Evolutionary conservation across 208 protist species (phyloP), one percentile per base, ranked within the genome.

Genomic region (Naegleria fowleri): DNA sequence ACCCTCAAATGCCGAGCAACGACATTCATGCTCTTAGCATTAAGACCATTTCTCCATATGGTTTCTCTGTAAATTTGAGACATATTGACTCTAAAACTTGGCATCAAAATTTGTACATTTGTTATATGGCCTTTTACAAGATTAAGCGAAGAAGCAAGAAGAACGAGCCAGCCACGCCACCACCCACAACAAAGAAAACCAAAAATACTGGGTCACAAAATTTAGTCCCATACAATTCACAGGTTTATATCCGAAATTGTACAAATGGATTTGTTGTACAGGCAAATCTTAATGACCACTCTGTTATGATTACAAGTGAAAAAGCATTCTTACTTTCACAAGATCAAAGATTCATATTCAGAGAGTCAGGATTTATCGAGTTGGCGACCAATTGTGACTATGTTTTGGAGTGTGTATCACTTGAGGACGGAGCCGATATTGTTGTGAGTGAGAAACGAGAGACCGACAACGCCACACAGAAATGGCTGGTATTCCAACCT

Each of bases 311-410:
- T 22, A 39, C 13, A 13, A 51, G 39, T 48, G 39, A 86, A 86
- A 86, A 86, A 38, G 16, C 40, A 19, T 86, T 86, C 11, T n/a
- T 86, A 16, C 15, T 48, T 38, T 86, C 83, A 38, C 83, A 86
- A n/a, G 11, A 40, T 48, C 83, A 86, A 48, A 86, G 83, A 48
- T 86, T 86, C 48, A 86, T 86, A n/a, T 48, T 86, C 41, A 86
- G 39, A 86, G 83, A 86, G 15, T 40, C 33, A 43, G 83, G 83
- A 51, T 86, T 86, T 48, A 39, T 86, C 16, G 83, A 86, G 29
- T 43, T 40, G 16, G 7, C 83, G 5, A 13, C n/a, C 5, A 48
- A 86, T 86, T 48, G 36, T 43, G 38, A 39, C n/a, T 86, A 51
- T 86, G 83, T 86, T 4, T 86, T 86, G 25, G 83, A 86, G 48